Evolutionary conservation across 2,329 filamentous ascomycete species (phyloP), one percentile per base, ranked within the genome.

Genomic region (Tolypocladium guangdongense): DNA sequence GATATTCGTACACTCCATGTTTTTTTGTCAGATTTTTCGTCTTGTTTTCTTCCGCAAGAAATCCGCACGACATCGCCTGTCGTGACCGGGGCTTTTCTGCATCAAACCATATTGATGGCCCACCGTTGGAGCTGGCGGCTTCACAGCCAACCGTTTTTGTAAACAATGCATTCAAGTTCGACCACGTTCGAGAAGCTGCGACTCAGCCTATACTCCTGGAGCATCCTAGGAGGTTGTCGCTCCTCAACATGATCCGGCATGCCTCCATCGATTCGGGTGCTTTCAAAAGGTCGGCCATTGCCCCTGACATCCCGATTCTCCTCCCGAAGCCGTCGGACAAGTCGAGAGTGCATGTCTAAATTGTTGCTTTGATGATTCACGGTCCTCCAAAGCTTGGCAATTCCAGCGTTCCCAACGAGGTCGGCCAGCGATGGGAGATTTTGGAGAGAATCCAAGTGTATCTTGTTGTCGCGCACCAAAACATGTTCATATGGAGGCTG

Each of bases 381-480:
- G 0, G 43, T 22, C 3, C 7, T 12, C 54, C 60, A 58, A 16
- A 38, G 18, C 3, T 10, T 3, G 2, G 12, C 1, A 45, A 45
- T 39, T 24, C 27, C 4, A 0, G 27, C 6, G 14, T 18, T 47
- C 5, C 37, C n/a, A 3, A 60, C 27, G 12, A 68, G 39, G 1
- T 61, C 46, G 2, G 50, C 38, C 10, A 70, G 56, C 2, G 52
- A 55, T 1, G 67, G 67, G 0, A 71, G 60, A 0, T 55, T 55
- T 24, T 63, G 62, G 2, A 71, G 27, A 0, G 63, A 68, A 37
- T 71, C 68, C 0, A 36, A n/a, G 12, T 62, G 56, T 0, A 52
- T 4, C 49, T 69, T 71, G 7, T 57, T 52, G 50, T 68, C 57
- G 5, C 67, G 54, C 1, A 67, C 52, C 2, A 65, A 11, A 4